Evolutionary conservation across 2,329 filamentous ascomycete species (phyloP).

Genomic region (Colletotrichum sp.): DNA sequence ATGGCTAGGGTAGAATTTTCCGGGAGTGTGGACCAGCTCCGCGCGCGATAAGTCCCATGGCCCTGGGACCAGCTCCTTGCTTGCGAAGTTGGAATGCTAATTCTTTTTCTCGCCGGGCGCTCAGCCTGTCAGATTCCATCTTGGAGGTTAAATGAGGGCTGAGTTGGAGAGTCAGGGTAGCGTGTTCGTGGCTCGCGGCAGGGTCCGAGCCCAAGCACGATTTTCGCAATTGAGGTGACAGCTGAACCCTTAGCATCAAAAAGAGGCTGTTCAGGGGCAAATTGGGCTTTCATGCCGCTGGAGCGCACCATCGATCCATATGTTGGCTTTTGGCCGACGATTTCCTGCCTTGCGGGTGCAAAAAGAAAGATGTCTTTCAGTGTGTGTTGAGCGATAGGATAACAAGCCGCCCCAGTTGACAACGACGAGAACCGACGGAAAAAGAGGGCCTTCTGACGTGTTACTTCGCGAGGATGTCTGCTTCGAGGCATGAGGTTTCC

Average conservation of each 20-base stretch:
- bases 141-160: background rate
- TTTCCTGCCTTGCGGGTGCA: background rate
- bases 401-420: background rate
- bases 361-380: background rate
- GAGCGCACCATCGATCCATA: background rate
- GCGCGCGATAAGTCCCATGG: background rate
- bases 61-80: background rate
- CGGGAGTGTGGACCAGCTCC: background rate
- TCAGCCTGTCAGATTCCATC: background rate
- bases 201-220: background rate
- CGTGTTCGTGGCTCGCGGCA: background rate
- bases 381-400: background rate
- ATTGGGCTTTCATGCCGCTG: background rate
- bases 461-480: background rate
- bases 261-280: constrained; percentile 7
- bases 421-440: background rate
- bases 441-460: background rate
- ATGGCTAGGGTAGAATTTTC: background rate
- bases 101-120: background rate
- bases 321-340: background rate
- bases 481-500: background rate
- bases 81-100: background rate
- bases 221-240: background rate
- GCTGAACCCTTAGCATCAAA: background rate
- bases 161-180: constrained; percentile 2